Conservation (phyloP, 2,329 filamentous ascomycete genomes). For the Fusarium sp. region DNA sequence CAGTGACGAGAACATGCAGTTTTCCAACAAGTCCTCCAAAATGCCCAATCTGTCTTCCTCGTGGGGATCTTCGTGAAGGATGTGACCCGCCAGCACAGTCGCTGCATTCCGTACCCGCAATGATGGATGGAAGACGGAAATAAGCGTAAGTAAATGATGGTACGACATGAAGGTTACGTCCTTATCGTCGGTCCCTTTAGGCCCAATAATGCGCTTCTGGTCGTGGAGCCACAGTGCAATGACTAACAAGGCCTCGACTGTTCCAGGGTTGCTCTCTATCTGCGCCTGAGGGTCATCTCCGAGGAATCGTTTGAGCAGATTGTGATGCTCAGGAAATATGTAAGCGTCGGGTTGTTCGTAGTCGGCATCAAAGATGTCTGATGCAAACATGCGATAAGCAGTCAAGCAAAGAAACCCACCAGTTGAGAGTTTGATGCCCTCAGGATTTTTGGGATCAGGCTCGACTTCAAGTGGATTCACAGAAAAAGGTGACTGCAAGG, state of each 20-base stretch:
- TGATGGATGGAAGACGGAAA: slow-evolving; percentile 66
- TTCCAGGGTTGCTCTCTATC: slow-evolving; percentile 61
- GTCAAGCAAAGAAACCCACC: slow-evolving; percentile 67
- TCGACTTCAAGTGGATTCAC: slow-evolving; percentile 57
- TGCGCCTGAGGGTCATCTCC: slow-evolving; percentile 58
- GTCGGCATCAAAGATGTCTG: slow-evolving; percentile 67
- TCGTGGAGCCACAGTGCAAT: slow-evolving; percentile 69
- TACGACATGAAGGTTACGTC: slow-evolving; percentile 65
- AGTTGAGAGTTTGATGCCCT: slow-evolving; percentile 66
- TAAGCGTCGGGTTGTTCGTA: slow-evolving; percentile 61
- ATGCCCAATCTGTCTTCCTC: slow-evolving; percentile 68
- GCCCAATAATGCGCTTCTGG: slow-evolving; percentile 52
- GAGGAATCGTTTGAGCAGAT: slow-evolving; percentile 63
- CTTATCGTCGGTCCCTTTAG: slow-evolving; percentile 45
- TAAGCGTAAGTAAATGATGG: slow-evolving; percentile 66
- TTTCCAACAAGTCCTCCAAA: slow-evolving; percentile 71
- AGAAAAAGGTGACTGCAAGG: slow-evolving; percentile 53
- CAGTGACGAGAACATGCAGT: slow-evolving; percentile 69
- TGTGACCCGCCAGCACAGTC: slow-evolving; percentile 60
- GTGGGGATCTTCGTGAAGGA: slow-evolving; percentile 68
- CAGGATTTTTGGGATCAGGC: slow-evolving; percentile 57
- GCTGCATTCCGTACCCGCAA: slow-evolving; percentile 64
- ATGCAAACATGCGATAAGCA: slow-evolving; percentile 70
- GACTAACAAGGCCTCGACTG: slow-evolving; percentile 67
- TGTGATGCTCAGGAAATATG: slow-evolving; percentile 69